These are phyloP conservation scores for Solanum pimpinellifolium DNA, from an alignment of 257 asterid species.

Conservation along the genomic window DNA sequence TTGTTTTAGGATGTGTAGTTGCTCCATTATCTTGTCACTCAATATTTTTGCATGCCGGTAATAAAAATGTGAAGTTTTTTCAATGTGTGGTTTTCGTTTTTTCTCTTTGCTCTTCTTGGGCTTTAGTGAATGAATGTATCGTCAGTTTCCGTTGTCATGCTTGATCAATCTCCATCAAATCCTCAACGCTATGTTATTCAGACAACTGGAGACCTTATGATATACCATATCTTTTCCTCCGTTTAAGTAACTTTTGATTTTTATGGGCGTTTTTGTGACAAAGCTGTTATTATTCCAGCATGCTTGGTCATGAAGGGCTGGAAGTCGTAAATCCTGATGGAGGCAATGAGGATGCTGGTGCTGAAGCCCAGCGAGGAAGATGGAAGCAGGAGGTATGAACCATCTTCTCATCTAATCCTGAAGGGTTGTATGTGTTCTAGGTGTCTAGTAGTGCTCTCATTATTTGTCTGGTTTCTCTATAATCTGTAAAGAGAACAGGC, in stretches of 20 bases:
- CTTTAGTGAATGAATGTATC: not conserved
- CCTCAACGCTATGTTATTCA: not conserved
- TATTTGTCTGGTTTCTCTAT: not conserved
- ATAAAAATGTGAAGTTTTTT: not conserved
- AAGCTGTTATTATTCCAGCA: slow-evolving; percentile 20
- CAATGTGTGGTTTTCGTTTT: not conserved
- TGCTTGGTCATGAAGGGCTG: slow-evolving; percentile 83
- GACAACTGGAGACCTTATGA: not conserved
- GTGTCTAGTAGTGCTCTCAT: not conserved
- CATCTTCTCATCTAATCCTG: not conserved
- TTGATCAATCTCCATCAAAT: not conserved
- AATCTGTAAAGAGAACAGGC: not conserved
- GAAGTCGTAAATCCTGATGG: slow-evolving; percentile 99
- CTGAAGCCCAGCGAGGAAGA: slow-evolving; percentile 95
- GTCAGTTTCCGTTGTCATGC: not conserved
- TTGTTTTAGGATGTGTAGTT: not conserved
- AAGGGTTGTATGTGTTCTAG: not conserved
- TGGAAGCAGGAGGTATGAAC: slow-evolving; percentile 69
- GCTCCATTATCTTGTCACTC: not conserved
- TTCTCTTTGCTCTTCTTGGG: not conserved
- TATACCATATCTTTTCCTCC: not conserved
- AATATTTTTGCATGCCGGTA: not conserved
- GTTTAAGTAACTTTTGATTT: not conserved
- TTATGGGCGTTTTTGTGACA: not conserved
- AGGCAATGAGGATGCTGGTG: slow-evolving; percentile 92